These are phyloP conservation scores for Vigna unguiculata DNA, from an alignment of 306 rosid genomes.

Conservation along the genomic window DNA sequence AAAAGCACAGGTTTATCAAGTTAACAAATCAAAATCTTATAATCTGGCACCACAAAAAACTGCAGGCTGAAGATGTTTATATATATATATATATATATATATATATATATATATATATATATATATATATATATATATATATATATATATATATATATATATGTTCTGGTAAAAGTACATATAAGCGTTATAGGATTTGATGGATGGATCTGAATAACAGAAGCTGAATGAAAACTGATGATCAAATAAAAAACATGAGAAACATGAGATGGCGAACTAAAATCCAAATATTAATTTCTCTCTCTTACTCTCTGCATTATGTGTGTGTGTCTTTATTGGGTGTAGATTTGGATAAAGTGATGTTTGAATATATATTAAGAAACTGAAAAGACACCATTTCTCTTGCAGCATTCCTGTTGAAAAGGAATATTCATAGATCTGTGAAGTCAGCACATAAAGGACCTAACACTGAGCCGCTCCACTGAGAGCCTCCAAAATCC, in stretches of 20 bases:
- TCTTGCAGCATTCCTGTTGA: conserved; percentile 33
- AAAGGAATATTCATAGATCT: conserved; percentile 66
- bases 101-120: no score
- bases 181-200: not conserved
- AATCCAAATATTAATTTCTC: conserved; percentile 39
- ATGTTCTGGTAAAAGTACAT: not conserved
- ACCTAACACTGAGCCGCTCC: conserved; percentile 27
- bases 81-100: no score
- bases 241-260: no score
- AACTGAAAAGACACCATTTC: conserved; percentile 50
- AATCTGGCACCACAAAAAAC: conserved; percentile 12
- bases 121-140: not conserved
- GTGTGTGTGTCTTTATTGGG: conserved; percentile 15
- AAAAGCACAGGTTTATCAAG: conserved; percentile 9
- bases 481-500: conserved; percentile 37
- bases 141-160: no score
- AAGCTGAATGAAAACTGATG: no score
- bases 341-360: conserved; percentile 36
- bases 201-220: conserved; percentile 37
- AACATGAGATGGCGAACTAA: conserved; percentile 20
- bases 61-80: not conserved
- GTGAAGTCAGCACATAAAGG: conserved; percentile 43
- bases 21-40: not conserved
- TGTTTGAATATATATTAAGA: conserved; percentile 43
- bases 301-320: conserved; percentile 7